A percentile compares a stretch with the other conserved stretches of the same genome.
These are phyloP conservation scores for Arachis hypogaea DNA, from an alignment of 306 rosid genomes.

Conservation along the genomic window DNA sequence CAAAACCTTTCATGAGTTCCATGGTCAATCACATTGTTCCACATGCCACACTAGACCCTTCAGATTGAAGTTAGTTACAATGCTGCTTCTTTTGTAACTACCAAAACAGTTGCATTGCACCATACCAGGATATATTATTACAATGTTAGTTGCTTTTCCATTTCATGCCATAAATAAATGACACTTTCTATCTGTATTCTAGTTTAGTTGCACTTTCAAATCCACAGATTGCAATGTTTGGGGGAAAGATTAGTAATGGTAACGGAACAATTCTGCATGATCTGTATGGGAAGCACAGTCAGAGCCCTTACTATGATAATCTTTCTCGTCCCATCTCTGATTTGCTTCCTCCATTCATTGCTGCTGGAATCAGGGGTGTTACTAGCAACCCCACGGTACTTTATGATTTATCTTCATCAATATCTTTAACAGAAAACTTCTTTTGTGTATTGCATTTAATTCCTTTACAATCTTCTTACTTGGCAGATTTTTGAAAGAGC, in stretches of 20 bases:
- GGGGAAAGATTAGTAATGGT: slow-evolving; percentile 39
- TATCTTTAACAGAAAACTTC: background rate
- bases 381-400: slow-evolving; percentile 89
- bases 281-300: slow-evolving; percentile 75
- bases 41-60: slow-evolving; percentile 5
- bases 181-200: no score
- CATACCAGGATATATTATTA: no score
- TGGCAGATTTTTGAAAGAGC: slow-evolving; percentile 90
- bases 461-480: background rate
- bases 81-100: background rate
- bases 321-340: slow-evolving; percentile 86
- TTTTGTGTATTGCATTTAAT: slow-evolving; percentile 16
- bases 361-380: slow-evolving; percentile 77
- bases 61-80: slow-evolving; percentile 1
- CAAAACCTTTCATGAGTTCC: background rate
- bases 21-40: background rate
- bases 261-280: slow-evolving; percentile 70
- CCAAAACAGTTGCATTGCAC: background rate
- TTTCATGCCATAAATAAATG: no score
- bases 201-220: background rate
- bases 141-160: no score
- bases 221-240: slow-evolving; percentile 16
- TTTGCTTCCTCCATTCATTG: slow-evolving; percentile 88
- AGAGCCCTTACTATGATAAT: slow-evolving; percentile 91
- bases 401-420: slow-evolving; percentile 4